Base-by-base conservation (phyloP, 768 basidiomycete species). In the Rubroboletus pulcherrimus region DNA sequence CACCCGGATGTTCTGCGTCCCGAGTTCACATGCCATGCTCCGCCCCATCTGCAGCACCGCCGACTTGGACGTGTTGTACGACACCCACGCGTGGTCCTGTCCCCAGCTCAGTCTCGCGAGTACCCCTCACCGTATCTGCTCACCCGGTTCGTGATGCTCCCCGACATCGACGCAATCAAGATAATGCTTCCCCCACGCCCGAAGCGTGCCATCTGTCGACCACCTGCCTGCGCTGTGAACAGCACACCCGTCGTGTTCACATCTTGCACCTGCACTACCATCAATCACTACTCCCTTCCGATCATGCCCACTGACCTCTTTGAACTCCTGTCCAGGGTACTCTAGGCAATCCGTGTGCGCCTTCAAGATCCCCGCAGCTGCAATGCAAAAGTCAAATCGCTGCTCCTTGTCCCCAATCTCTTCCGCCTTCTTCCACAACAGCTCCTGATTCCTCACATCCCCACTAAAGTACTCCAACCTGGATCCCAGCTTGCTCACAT, bases 21-120 rank as follows among this genome's bases (percentile, higher is more conserved):
- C 89, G 2, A 91, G 77, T 65, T 91, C 89, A 64, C 87, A 89
- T 4, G 89, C 89, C 87, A 91, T 86, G 67, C 85, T 89, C 41
- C 89, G 81, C 6, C 77, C 83, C 87, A 89, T 89, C 71, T 91
- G 89, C 40, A 90, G 70, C 17, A 91, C 87, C 5, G 84, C 89
- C 1, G 85, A 81, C 71, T 91, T 91, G 73, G 85, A 87, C 46
- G 81, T 77, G 70, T 90, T 89, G 72, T 91, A 91, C 14, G 86
- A 81, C 49, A 84, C 79, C 87, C 86, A 89, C 1, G 83, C 80
- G 60, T 88, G 86, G 59, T 83, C 87, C 89, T 87, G 59, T 31
- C 14, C 41, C 5, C 2, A 7, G 17, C 19, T 51, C 15, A 58
- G 53, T 51, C n/a, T 26, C 49, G 15, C 15, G 26, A 26, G 26